Conservation (phyloP, 306 rosid species). For the Neltuma alba region DNA sequence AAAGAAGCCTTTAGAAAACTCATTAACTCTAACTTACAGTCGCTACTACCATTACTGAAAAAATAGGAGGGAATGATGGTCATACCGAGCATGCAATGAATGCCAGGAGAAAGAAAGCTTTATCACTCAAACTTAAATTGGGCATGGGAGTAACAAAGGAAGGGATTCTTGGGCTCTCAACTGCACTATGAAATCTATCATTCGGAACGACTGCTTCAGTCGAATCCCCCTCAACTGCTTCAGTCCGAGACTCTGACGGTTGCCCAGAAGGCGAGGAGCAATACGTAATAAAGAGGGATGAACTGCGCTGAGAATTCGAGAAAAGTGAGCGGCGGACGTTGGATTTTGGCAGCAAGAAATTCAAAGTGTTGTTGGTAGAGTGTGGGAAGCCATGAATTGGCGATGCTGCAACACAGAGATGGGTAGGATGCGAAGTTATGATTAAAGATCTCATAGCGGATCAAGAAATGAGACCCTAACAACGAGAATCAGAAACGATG, state of each 20-base stretch:
- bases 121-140: constrained; percentile 61
- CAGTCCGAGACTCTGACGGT: constrained; percentile 27
- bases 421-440: constrained; percentile 33
- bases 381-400: constrained; percentile 38
- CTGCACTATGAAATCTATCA: constrained; percentile 29
- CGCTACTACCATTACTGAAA: background rate
- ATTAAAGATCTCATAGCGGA: constrained; percentile 45
- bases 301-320: constrained; percentile 28
- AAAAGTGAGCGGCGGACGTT: constrained; percentile 34
- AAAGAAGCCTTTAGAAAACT: background rate
- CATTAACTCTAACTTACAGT: background rate
- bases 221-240: constrained; percentile 27
- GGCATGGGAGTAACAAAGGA: constrained; percentile 33
- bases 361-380: constrained; percentile 30
- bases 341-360: constrained; percentile 30
- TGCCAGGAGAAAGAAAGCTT: constrained; percentile 80
- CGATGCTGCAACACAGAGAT: background rate
- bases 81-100: constrained; percentile 82
- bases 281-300: constrained; percentile 37
- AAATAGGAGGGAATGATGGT: background rate
- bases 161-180: constrained; percentile 53
- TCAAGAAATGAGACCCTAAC: background rate
- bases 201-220: constrained; percentile 29
- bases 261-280: constrained; percentile 39
- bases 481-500: background rate